These are phyloP conservation scores for Gossypium thurberi DNA, from an alignment of 345 rosid genomes.

Conservation along the genomic window DNA sequence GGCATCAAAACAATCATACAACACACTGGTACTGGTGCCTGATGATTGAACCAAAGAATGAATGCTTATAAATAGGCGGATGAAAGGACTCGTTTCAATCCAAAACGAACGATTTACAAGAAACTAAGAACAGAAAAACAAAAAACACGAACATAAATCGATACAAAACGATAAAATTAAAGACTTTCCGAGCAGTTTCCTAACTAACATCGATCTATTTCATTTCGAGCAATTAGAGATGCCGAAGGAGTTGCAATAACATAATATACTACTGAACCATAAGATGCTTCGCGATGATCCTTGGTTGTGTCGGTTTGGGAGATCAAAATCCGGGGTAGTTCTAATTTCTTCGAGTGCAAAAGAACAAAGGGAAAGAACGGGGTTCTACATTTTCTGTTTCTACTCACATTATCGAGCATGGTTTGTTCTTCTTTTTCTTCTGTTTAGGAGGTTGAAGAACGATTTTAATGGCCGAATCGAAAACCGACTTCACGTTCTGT, in stretches of 20 bases:
- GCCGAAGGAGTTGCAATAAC: no score
- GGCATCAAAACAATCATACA: no score
- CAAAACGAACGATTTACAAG: background rate
- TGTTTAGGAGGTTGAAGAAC: constrained; percentile 93
- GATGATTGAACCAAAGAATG: background rate
- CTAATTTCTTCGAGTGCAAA: background rate
- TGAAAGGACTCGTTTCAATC: background rate
- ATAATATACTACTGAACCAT: constrained; percentile 17
- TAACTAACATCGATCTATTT: constrained; percentile 16
- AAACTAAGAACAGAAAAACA: background rate
- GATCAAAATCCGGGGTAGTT: constrained; percentile 15
- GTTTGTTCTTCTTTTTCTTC: constrained; percentile 85
- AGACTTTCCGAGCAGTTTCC: constrained; percentile 10
- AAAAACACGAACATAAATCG: constrained; percentile 3
- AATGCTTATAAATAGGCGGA: background rate
- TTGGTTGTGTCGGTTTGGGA: constrained; percentile 12
- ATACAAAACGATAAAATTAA: background rate
- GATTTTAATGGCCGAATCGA: constrained; percentile 86
- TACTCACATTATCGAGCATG: constrained; percentile 81
- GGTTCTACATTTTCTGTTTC: background rate
- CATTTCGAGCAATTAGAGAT: constrained; percentile 15
- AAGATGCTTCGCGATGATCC: constrained; percentile 24
- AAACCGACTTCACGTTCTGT: constrained; percentile 92
- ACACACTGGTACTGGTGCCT: background rate
- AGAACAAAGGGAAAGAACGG: no score